A percentile compares a stretch with the other conserved stretches of the same genome.
These are phyloP conservation scores for Lasiosphaeria ovina DNA, from an alignment of 495 filamentous ascomycete species.

Conservation along the genomic window DNA sequence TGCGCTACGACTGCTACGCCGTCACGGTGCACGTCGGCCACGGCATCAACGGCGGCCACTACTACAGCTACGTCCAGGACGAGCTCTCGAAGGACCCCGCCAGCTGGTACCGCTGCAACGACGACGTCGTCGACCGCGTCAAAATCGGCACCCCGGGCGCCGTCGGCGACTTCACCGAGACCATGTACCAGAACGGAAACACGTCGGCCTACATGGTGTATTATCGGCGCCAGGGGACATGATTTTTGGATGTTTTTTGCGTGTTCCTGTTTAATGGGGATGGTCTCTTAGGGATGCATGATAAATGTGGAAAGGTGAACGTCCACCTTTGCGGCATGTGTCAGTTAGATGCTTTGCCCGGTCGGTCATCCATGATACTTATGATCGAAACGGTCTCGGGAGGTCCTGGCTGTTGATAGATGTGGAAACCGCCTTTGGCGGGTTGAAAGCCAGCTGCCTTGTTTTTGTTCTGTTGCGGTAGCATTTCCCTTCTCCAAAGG, in stretches of 20 bases:
- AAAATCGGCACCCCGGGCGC: slow-evolving; percentile 21
- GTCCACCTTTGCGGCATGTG: too few relatives aligned
- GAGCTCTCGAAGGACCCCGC: slow-evolving; percentile 23
- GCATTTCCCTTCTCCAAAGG: too few relatives aligned
- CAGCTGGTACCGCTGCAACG: slow-evolving; percentile 38
- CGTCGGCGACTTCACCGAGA: slow-evolving; percentile 18
- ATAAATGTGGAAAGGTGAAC: neutral
- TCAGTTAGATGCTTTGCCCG: too few relatives aligned
- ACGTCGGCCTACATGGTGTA: slow-evolving; percentile 31
- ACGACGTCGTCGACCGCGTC: slow-evolving; percentile 25
- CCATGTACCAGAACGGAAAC: slow-evolving; percentile 21
- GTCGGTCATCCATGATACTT: too few relatives aligned
- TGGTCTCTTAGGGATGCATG: neutral
- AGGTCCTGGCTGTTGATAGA: too few relatives aligned
- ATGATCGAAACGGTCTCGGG: too few relatives aligned
- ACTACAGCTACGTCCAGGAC: slow-evolving; percentile 39
- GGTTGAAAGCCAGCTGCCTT: too few relatives aligned
- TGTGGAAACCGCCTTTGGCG: too few relatives aligned
- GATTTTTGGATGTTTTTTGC: slow-evolving; percentile 3
- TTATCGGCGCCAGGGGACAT: slow-evolving; percentile 25
- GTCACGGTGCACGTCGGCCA: slow-evolving; percentile 39
- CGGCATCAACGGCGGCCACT: slow-evolving; percentile 40
- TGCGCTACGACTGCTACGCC: slow-evolving; percentile 46
- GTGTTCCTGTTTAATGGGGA: neutral
- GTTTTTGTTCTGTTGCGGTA: too few relatives aligned